Evolutionary conservation across 805 yeast genomes (phyloP).

Genomic region (Schwanniomyces occidentalis): DNA sequence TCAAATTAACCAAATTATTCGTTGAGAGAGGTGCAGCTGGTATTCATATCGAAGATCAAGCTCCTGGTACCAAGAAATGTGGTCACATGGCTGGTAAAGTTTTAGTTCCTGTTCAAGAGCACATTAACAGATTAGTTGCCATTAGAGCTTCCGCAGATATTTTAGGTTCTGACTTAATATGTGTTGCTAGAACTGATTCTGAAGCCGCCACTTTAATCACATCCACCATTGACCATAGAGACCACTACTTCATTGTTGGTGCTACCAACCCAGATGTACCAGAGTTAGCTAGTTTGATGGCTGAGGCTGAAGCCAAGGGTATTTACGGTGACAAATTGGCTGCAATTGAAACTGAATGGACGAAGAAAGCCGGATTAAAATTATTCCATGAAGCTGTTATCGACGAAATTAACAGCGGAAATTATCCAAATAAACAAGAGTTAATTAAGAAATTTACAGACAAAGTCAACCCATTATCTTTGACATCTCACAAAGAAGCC

Average conservation of each 20-base stretch:
- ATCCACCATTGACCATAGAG: slow-evolving; percentile 91
- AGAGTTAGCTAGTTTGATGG: slow-evolving; percentile 74
- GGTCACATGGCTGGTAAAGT: slow-evolving; percentile 99
- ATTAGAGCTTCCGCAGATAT: slow-evolving; percentile 95
- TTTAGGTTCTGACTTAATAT: slow-evolving; percentile 79
- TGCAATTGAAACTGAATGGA: slow-evolving; percentile 80
- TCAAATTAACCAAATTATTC: slow-evolving; percentile 92
- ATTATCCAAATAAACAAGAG: slow-evolving; percentile 57
- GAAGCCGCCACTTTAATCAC: slow-evolving; percentile 96
- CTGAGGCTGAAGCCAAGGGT: slow-evolving; percentile 78
- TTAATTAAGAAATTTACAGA: slow-evolving; percentile 65
- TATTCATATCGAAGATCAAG: slow-evolving; percentile 97
- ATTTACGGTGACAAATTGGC: slow-evolving; percentile 69
- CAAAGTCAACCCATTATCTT: slow-evolving; percentile 72
- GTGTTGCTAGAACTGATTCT: slow-evolving; percentile 95
- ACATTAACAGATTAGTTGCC: slow-evolving; percentile 89
- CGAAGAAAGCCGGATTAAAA: slow-evolving; percentile 76
- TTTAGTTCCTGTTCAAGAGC: slow-evolving; percentile 96
- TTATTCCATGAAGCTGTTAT: slow-evolving; percentile 89
- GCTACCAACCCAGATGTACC: slow-evolving; percentile 81
- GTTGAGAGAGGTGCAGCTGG: slow-evolving; percentile 99
- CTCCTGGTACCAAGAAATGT: slow-evolving; percentile 98
- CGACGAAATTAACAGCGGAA: slow-evolving; percentile 70
- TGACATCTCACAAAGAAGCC: slow-evolving; percentile 78
- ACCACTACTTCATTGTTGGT: slow-evolving; percentile 90